phyloP scores from a whole-genome alignment of 305 asterid genomes.

The Fraxinus albicans region DNA sequence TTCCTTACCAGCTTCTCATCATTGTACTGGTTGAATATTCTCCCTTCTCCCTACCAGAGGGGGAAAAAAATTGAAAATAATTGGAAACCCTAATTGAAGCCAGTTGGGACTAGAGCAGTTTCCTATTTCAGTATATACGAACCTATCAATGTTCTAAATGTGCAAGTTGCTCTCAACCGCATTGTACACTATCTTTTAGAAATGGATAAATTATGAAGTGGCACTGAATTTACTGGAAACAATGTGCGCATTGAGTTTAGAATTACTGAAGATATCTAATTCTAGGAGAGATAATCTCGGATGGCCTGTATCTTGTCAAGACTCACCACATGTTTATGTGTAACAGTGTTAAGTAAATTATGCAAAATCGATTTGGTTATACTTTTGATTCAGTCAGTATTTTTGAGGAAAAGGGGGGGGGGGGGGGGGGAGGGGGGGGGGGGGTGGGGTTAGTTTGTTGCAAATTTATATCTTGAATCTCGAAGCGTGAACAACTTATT shows the following conservation, averaged over 20 bases:
- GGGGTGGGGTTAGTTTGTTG: not conserved
- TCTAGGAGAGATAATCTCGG: not conserved
- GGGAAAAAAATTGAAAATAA: not conserved
- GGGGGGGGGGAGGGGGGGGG: too few species aligned
- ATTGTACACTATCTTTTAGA: not conserved
- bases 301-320: not conserved
- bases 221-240: slow-evolving; percentile 3
- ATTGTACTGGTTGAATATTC: not conserved
- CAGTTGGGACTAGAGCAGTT: not conserved
- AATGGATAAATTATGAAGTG: not conserved
- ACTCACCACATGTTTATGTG: not conserved
- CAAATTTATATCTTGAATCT: not conserved
- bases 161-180: not conserved
- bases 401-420: not conserved
- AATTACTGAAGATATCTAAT: not conserved
- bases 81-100: not conserved
- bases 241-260: not conserved
- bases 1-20: not conserved
- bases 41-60: not conserved
- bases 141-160: not conserved
- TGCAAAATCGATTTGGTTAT: not conserved
- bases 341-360: not conserved
- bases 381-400: not conserved
- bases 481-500: slow-evolving; percentile 6
- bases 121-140: not conserved